These are phyloP conservation scores for Chlamydomonas schloesseri DNA, from an alignment of 139 green algal species.

Conservation along the genomic window DNA sequence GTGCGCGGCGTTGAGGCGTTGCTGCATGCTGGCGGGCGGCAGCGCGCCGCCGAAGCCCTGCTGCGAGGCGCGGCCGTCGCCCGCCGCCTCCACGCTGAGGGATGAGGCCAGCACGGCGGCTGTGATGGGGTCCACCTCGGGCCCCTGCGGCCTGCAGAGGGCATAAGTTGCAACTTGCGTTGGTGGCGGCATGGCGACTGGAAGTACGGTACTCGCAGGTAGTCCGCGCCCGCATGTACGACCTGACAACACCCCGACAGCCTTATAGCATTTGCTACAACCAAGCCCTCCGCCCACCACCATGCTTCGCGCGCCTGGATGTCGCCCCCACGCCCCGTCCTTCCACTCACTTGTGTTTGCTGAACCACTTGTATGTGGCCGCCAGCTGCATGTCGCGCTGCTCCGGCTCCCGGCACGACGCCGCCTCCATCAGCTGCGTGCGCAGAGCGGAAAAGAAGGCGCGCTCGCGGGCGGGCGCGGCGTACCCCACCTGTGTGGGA, in stretches of 20 bases:
- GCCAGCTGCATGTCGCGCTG: slow-evolving; percentile 24
- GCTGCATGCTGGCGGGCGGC: background rate
- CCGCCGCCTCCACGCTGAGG: slow-evolving; percentile 1
- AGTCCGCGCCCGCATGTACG: no score
- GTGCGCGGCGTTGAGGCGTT: background rate
- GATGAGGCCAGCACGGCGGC: slow-evolving; percentile 35
- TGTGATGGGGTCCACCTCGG: slow-evolving; percentile 28
- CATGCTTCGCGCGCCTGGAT: no score
- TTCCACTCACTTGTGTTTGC: slow-evolving; percentile 21
- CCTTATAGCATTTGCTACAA: no score
- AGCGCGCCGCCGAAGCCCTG: background rate
- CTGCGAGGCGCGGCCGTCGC: background rate
- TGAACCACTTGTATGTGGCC: slow-evolving; percentile 39
- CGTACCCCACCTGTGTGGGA: slow-evolving; percentile 17
- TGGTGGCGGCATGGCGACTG: no score
- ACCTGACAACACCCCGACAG: no score
- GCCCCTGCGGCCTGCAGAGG: slow-evolving; percentile 17
- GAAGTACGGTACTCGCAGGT: no score
- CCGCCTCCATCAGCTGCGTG: slow-evolving; percentile 31
- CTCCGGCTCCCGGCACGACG: background rate
- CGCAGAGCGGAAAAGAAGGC: slow-evolving; percentile 42
- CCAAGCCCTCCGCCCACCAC: no score
- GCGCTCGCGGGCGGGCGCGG: slow-evolving; percentile 27
- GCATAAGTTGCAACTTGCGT: background rate
- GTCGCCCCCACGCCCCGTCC: no score